These are phyloP conservation scores for Castanopsis chinensis DNA, from an alignment of 306 rosid genomes.

Conservation along the genomic window DNA sequence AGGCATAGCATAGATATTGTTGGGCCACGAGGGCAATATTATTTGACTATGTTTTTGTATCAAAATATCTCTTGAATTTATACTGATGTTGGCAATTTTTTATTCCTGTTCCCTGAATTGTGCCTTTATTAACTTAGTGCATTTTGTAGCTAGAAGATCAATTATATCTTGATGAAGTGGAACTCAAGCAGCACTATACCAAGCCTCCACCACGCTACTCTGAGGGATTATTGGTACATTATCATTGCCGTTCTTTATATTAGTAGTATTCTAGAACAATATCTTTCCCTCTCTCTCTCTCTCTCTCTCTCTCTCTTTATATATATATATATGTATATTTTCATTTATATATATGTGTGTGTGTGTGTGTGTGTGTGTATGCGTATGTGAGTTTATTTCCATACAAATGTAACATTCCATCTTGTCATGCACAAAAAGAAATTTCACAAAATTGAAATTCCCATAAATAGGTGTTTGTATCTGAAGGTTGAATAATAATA, in stretches of 20 bases:
- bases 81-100: conserved; percentile 13
- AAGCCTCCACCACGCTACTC: conserved; percentile 87
- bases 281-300: no score
- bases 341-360: no score
- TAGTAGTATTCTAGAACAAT: conserved; percentile 4
- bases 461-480: background rate
- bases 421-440: background rate
- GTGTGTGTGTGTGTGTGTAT: no score
- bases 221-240: conserved; percentile 82
- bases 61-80: background rate
- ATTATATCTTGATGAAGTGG: conserved; percentile 48
- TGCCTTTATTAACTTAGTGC: conserved; percentile 26
- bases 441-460: background rate
- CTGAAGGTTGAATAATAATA: background rate
- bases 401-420: background rate
- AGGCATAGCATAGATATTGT: background rate
- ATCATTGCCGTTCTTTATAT: background rate
- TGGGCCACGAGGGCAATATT: background rate
- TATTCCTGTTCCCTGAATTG: background rate
- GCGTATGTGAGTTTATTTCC: background rate
- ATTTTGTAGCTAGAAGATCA: conserved; percentile 64
- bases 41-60: background rate
- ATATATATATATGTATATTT: no score
- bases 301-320: background rate
- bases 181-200: conserved; percentile 67